A percentile compares a stretch with the other conserved stretches of the same genome.
phyloP scores from a whole-genome alignment of 1,284 basidiomycete species.

The Fomes fomentarius region DNA sequence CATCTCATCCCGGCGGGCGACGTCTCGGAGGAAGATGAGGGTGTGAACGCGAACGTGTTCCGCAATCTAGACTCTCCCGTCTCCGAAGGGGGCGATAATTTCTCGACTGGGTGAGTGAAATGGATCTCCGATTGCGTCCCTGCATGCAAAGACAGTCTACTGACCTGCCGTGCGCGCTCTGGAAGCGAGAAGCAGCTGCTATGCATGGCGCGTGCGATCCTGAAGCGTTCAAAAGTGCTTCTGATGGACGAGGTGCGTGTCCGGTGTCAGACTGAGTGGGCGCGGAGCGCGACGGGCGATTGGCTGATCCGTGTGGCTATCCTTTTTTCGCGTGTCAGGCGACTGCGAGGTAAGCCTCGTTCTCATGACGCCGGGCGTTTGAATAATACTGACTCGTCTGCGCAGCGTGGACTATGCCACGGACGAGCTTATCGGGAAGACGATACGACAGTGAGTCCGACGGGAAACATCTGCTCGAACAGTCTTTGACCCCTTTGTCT shows the following conservation, averaged over 20 bases:
- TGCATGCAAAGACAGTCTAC: not conserved
- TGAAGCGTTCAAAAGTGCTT: conserved; percentile 75
- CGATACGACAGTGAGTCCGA: conserved; percentile 67
- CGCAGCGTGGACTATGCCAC: conserved; percentile 76
- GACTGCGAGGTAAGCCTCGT: conserved; percentile 56
- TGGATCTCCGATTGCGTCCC: conserved; percentile 60
- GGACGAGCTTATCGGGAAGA: conserved; percentile 74
- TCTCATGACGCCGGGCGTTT: conserved; percentile 13
- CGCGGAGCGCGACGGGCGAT: not conserved
- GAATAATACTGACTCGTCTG: conserved; percentile 11
- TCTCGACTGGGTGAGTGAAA: conserved; percentile 87
- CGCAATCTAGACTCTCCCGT: conserved; percentile 84
- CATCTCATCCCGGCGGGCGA: conserved; percentile 77
- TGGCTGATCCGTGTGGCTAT: conserved; percentile 15
- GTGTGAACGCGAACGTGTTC: conserved; percentile 84
- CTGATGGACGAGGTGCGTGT: conserved; percentile 80
- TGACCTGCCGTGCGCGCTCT: conserved; percentile 6
- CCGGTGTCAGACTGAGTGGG: not conserved
- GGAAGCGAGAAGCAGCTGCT: conserved; percentile 79
- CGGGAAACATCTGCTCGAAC: not conserved
- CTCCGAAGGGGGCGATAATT: conserved; percentile 92
- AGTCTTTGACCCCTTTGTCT: conserved; percentile 6
- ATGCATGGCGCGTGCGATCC: conserved; percentile 83
- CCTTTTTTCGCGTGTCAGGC: conserved; percentile 44
- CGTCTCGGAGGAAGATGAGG: conserved; percentile 50